These are phyloP conservation scores for Didymella glomerata DNA, from an alignment of 2,329 filamentous ascomycete species.

Conservation along the genomic window DNA sequence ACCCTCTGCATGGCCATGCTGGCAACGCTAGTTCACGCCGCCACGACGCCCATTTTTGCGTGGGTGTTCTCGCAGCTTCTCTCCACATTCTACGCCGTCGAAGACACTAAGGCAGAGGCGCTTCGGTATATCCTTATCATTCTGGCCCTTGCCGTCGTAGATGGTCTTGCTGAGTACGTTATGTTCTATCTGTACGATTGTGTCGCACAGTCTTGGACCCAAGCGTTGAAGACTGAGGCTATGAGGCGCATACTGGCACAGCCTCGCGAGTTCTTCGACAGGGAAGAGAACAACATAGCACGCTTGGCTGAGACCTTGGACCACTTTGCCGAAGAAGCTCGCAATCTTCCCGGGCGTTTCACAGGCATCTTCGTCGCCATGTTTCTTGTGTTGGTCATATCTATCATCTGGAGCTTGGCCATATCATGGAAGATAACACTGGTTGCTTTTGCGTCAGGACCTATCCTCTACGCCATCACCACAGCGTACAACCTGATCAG, in stretches of 20 bases:
- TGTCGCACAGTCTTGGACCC: slow-evolving; percentile 79
- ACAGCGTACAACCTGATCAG: slow-evolving; percentile 71
- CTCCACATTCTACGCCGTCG: slow-evolving; percentile 69
- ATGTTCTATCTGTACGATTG: slow-evolving; percentile 77
- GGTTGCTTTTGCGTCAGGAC: slow-evolving; percentile 73
- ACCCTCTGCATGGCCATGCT: slow-evolving; percentile 68
- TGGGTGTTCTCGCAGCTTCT: slow-evolving; percentile 78
- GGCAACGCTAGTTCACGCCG: slow-evolving; percentile 70
- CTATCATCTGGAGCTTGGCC: slow-evolving; percentile 75
- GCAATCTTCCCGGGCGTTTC: slow-evolving; percentile 81
- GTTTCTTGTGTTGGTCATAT: slow-evolving; percentile 71
- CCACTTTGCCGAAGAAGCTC: slow-evolving; percentile 85
- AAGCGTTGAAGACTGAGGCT: slow-evolving; percentile 72
- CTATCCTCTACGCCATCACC: slow-evolving; percentile 72
- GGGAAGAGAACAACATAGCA: slow-evolving; percentile 68
- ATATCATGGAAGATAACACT: slow-evolving; percentile 84
- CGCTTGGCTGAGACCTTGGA: slow-evolving; percentile 77
- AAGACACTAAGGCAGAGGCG: slow-evolving; percentile 59
- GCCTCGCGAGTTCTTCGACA: slow-evolving; percentile 80
- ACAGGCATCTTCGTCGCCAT: slow-evolving; percentile 74
- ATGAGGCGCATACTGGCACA: slow-evolving; percentile 77
- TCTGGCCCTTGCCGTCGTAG: slow-evolving; percentile 70
- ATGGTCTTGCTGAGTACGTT: slow-evolving; percentile 70
- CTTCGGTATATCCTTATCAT: slow-evolving; percentile 75
- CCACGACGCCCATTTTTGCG: slow-evolving; percentile 76